phyloP scores from a whole-genome alignment of 345 rosid genomes.

The Brassica rapa region DNA sequence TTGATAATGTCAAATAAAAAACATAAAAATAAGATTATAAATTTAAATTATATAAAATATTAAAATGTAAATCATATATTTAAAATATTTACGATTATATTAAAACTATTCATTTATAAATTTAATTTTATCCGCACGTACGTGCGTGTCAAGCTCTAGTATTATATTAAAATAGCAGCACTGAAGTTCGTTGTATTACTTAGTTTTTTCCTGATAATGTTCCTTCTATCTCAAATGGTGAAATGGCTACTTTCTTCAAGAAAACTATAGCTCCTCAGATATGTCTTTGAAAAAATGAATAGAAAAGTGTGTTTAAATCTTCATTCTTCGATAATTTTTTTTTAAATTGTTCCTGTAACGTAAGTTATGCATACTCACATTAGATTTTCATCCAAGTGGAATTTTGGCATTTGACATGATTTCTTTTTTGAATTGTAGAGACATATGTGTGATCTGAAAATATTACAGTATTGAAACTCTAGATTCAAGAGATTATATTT shows the following conservation, averaged over 20 bases:
- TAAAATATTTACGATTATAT: no score
- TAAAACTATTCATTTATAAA: no score
- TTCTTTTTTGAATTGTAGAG: neutral
- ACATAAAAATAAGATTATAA: no score
- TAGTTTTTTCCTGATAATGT: conserved; percentile 45
- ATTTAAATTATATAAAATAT: no score
- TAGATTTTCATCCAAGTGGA: neutral
- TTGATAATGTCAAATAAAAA: no score
- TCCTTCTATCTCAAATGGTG: conserved; percentile 49
- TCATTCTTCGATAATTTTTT: neutral
- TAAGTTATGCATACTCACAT: neutral
- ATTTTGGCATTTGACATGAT: neutral
- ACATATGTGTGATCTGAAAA: no score
- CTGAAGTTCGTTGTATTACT: conserved; percentile 46
- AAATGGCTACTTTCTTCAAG: conserved; percentile 45
- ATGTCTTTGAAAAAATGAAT: conserved; percentile 21
- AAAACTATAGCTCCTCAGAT: conserved; percentile 47
- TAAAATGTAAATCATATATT: no score
- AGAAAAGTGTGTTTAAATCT: neutral
- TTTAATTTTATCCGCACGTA: no score
- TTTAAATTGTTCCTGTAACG: neutral
- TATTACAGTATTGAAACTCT: no score
- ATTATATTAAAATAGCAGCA: conserved; percentile 41
- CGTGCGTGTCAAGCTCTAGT: no score
- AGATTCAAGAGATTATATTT: no score